Percentiles rank a stretch among this genome's conserved stretches.
Evolutionary conservation across 2,329 filamentous ascomycete genomes (phyloP).

Genomic region (Ascochyta fabae): DNA sequence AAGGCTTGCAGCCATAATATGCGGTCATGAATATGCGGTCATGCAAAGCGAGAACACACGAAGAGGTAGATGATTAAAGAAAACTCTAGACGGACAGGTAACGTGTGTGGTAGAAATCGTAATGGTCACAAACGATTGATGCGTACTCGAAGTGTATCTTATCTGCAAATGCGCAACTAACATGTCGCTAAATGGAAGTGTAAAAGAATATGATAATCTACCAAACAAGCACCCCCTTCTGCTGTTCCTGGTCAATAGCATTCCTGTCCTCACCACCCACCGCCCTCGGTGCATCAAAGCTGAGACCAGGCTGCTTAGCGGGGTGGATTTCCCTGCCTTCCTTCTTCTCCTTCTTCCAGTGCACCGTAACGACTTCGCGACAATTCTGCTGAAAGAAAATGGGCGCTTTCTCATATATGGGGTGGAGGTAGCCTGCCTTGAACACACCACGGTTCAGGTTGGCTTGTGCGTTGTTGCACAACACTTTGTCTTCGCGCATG

Average conservation of each 20-base stretch:
- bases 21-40: no score
- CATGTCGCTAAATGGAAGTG: neutral
- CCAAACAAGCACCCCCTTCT: constrained; percentile 31
- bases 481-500: constrained; percentile 68
- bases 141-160: no score
- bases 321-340: constrained; percentile 27
- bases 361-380: constrained; percentile 52
- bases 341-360: constrained; percentile 26
- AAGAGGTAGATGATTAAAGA: no score
- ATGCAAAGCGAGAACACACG: no score
- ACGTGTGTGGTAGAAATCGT: no score
- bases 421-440: constrained; percentile 66
- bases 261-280: constrained; percentile 50
- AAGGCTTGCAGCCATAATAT: no score
- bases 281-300: constrained; percentile 54
- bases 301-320: constrained; percentile 57
- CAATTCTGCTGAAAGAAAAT: constrained; percentile 61
- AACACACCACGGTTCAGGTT: constrained; percentile 67
- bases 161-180: neutral
- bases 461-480: constrained; percentile 64
- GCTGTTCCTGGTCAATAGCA: constrained; percentile 4
- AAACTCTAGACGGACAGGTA: no score
- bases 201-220: neutral
- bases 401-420: constrained; percentile 63
- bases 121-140: no score